phyloP scores from a whole-genome alignment of 2,329 filamentous ascomycete genomes.

The Fusarium napiforme region DNA sequence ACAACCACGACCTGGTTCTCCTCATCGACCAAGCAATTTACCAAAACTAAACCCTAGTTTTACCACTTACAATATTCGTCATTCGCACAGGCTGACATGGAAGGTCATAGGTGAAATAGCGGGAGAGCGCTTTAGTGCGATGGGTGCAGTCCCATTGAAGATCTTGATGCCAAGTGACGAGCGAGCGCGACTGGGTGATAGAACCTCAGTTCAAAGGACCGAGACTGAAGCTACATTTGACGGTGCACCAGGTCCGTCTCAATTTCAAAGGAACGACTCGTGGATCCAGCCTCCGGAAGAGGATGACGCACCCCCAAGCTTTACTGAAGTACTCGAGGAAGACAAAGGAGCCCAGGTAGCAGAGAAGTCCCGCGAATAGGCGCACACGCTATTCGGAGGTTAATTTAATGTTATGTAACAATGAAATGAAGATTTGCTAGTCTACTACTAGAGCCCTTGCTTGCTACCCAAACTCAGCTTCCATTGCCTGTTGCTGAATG shows the following conservation, averaged over 20 bases:
- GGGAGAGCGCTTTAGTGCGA: not conserved
- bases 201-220: accelerated
- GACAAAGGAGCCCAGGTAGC: not conserved
- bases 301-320: conserved; percentile 6
- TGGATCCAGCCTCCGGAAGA: conserved; percentile 19
- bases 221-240: not conserved
- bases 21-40: accelerated
- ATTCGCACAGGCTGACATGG: conserved; percentile 41
- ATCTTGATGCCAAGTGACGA: conserved; percentile 19
- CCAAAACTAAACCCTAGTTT: conserved; percentile 34
- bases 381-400: accelerated
- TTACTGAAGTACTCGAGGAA: not conserved
- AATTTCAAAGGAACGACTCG: not conserved
- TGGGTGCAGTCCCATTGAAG: not conserved
- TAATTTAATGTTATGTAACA: not conserved
- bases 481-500: not conserved
- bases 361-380: not conserved
- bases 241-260: not conserved
- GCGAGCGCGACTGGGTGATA: not conserved
- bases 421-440: not conserved
- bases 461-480: not conserved
- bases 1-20: not conserved
- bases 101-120: not conserved
- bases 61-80: conserved; percentile 45
- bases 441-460: not conserved